Base-by-base conservation (phyloP, 176 grass and related monocot genomes). In the Oropetium thomaeum region DNA sequence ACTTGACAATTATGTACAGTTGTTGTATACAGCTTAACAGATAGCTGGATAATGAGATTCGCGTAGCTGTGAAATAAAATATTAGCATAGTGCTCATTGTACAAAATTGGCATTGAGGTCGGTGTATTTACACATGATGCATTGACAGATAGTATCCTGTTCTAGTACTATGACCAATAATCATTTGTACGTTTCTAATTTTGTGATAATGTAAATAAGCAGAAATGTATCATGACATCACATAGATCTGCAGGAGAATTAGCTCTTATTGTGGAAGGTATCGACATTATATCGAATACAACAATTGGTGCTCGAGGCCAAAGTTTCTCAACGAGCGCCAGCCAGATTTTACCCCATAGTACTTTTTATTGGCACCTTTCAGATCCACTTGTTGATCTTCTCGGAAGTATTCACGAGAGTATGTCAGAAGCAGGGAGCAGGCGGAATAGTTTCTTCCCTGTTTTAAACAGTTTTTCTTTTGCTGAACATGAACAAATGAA, bases 321-420 rank as follows among this genome's bases (percentile, higher is more conserved):
- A 82, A 93, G 84, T 80, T 81, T 73, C 20, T 25, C 78, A 69
- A 60, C 85, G 67, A 85, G 74, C 17, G 29, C 83, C 43, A 81
- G 69, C 61, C 74, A 78, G 65, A 75, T 80, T 51, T 97, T 88
- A n/a, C 85, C 66, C 71, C 86, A 81, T 32, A 87, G 67, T 76
- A 93, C 84, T 58, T 65, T 93, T 26, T 85, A 80, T 43, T 83
- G 77, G 60, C 75, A 89, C 53, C 76, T 97, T 76, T 91, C 92
- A 48, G 90, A 97, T 41, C 90, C 90, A 35, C 39, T 93, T 35
- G 90, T 97, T 58, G 86, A 92, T 74, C 83, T 97, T 48, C 92
- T 97, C 33, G 90, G 88, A 23, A 91, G 90, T 78, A 87, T 97
- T 53, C 94, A 97, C 30, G 88, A 91, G 63, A 93, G 83, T 65